Percentiles rank a stretch among this genome's conserved stretches.
phyloP scores from a whole-genome alignment of 2,329 filamentous ascomycete genomes.

The Dryadomyces quercus-mongolicae region DNA sequence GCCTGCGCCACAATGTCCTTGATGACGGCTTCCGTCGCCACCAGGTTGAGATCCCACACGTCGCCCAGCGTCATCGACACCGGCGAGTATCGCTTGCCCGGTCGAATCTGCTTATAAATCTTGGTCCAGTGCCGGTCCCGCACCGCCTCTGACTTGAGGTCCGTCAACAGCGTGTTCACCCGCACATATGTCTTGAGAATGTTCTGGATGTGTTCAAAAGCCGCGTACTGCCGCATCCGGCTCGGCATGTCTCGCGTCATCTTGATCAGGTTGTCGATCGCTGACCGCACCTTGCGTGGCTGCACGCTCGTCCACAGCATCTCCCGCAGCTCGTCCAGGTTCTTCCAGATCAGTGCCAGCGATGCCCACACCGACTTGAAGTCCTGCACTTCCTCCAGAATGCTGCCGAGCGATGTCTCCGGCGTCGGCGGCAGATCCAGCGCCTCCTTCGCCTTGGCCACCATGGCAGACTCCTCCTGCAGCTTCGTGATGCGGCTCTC shows the following conservation, averaged over 20 bases:
- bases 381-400: constrained; percentile 92
- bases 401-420: constrained; percentile 70
- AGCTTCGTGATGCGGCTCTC: constrained; percentile 75
- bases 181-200: constrained; percentile 81
- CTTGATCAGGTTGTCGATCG: constrained; percentile 85
- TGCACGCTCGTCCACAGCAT: constrained; percentile 92
- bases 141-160: constrained; percentile 93
- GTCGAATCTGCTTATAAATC: constrained; percentile 92
- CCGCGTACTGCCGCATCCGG: constrained; percentile 96
- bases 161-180: constrained; percentile 75
- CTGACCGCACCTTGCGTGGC: constrained; percentile 79
- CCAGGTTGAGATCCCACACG: constrained; percentile 93
- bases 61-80: constrained; percentile 95
- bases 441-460: constrained; percentile 92
- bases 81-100: constrained; percentile 85
- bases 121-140: constrained; percentile 94
- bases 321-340: constrained; percentile 84
- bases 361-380: constrained; percentile 98
- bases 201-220: constrained; percentile 96
- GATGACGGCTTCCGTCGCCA: constrained; percentile 76
- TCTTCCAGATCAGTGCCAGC: constrained; percentile 91
- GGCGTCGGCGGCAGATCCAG: constrained; percentile 73
- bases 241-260: constrained; percentile 99
- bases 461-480: constrained; percentile 81
- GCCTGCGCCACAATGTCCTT: constrained; percentile 90